A percentile compares a stretch with the other conserved stretches of the same genome.
Evolutionary conservation across 768 basidiomycete genomes (phyloP).

Genomic region (Auriculariales sp.): DNA sequence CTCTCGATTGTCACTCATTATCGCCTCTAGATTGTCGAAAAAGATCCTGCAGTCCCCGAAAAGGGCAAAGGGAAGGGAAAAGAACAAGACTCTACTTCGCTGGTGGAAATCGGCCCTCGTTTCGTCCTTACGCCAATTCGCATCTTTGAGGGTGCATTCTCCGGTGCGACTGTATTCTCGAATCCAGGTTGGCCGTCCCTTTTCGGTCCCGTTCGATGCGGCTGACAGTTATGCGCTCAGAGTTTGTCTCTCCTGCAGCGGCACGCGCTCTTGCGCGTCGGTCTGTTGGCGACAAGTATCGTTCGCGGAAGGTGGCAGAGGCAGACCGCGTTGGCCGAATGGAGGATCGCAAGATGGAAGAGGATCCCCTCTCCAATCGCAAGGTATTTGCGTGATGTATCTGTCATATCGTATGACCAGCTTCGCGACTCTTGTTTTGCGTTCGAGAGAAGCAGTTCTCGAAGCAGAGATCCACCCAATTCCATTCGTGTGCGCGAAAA

Average conservation of each 20-base stretch:
- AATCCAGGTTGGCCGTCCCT: slow-evolving; percentile 59
- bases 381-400: slow-evolving; percentile 90
- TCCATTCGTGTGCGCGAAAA: no score
- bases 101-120: slow-evolving; percentile 93
- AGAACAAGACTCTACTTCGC: slow-evolving; percentile 69
- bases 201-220: slow-evolving; percentile 1
- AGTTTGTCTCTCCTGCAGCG: slow-evolving; percentile 83
- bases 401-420: no score
- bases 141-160: slow-evolving; percentile 96
- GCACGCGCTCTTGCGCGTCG: slow-evolving; percentile 55
- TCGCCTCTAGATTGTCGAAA: slow-evolving; percentile 60
- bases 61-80: slow-evolving; percentile 39
- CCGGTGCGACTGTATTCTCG: slow-evolving; percentile 86
- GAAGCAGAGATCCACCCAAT: no score
- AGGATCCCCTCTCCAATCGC: slow-evolving; percentile 69
- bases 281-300: slow-evolving; percentile 71
- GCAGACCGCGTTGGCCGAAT: slow-evolving; percentile 48
- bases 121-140: slow-evolving; percentile 95
- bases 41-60: slow-evolving; percentile 42
- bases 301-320: slow-evolving; percentile 65
- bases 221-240: slow-evolving; percentile 24
- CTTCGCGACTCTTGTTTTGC: no score
- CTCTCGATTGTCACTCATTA: slow-evolving; percentile 1
- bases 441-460: no score
- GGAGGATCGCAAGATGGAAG: slow-evolving; percentile 44